Evolutionary conservation across 2,329 filamentous ascomycete species (phyloP).

Genomic region (Fusarium sp.): DNA sequence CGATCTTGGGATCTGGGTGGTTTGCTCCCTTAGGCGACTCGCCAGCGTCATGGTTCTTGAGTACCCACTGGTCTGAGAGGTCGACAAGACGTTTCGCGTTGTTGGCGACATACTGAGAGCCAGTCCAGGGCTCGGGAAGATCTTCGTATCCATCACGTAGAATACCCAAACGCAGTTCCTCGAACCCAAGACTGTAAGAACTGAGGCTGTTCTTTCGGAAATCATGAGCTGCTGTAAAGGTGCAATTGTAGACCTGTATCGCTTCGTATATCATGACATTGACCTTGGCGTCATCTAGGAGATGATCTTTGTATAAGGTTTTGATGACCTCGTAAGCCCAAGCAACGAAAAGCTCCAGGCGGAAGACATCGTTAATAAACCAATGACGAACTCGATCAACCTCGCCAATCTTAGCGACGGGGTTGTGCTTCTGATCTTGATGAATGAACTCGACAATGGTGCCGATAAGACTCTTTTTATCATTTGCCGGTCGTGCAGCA

Average conservation of each 20-base stretch:
- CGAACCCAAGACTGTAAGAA: constrained; percentile 77
- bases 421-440: constrained; percentile 77
- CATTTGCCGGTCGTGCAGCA: constrained; percentile 65
- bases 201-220: constrained; percentile 78
- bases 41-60: constrained; percentile 55
- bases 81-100: constrained; percentile 70
- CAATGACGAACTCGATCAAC: constrained; percentile 85
- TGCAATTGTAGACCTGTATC: constrained; percentile 70
- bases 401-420: constrained; percentile 73
- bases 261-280: constrained; percentile 75
- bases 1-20: constrained; percentile 54
- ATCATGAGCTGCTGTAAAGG: constrained; percentile 66
- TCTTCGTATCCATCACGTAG: constrained; percentile 72
- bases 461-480: constrained; percentile 76
- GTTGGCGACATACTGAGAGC: constrained; percentile 70
- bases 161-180: constrained; percentile 73
- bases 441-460: constrained; percentile 81
- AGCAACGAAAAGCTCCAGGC: constrained; percentile 78
- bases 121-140: constrained; percentile 88
- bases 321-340: constrained; percentile 84
- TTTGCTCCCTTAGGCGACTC: constrained; percentile 48
- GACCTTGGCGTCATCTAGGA: constrained; percentile 65
- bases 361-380: constrained; percentile 81
- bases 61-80: constrained; percentile 66
- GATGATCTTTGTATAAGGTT: constrained; percentile 72